Percentiles rank a stretch among this genome's conserved stretches.
These are phyloP conservation scores for Fusarium irregulare DNA, from an alignment of 2,329 filamentous ascomycete species.

Conservation along the genomic window DNA sequence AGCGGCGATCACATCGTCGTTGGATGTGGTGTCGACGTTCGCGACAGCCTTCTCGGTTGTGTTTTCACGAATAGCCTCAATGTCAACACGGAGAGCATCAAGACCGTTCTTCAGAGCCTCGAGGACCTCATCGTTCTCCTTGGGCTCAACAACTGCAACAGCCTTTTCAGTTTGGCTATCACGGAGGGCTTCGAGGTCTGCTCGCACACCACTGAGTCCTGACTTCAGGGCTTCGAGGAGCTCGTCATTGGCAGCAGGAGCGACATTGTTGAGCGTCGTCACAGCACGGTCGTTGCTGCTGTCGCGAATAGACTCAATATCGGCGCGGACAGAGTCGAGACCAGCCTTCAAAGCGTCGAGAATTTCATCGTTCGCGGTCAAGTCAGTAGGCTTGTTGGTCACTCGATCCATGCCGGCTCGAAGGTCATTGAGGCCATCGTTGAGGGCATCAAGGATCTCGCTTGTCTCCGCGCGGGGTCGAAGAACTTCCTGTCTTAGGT, in stretches of 20 bases:
- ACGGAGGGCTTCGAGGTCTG: constrained; percentile 82
- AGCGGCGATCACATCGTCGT: constrained; percentile 37
- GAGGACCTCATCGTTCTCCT: constrained; percentile 83
- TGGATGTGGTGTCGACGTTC: constrained; percentile 26
- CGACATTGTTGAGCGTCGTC: constrained; percentile 47
- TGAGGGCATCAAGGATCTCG: constrained; percentile 88
- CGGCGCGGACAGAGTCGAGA: constrained; percentile 77
- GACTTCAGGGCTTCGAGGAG: constrained; percentile 87
- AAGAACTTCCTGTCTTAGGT: constrained; percentile 79
- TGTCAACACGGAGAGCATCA: constrained; percentile 39
- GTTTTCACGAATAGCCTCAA: constrained; percentile 63
- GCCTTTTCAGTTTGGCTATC: constrained; percentile 63
- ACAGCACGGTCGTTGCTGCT: constrained; percentile 62
- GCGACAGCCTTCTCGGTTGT: constrained; percentile 58
- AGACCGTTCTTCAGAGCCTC: constrained; percentile 63
- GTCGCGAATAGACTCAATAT: constrained; percentile 83
- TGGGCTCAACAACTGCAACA: constrained; percentile 51
- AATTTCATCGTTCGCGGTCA: constrained; percentile 89
- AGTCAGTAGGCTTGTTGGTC: constrained; percentile 80
- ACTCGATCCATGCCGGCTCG: constrained; percentile 81
- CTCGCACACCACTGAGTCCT: constrained; percentile 79
- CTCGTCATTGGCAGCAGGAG: constrained; percentile 79
- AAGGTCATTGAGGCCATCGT: constrained; percentile 85
- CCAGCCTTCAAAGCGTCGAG: constrained; percentile 88
- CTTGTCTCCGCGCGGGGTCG: constrained; percentile 77